Evolutionary conservation across 2,329 filamentous ascomycete species (phyloP).

Genomic region (Cladobotryum mycophilum): DNA sequence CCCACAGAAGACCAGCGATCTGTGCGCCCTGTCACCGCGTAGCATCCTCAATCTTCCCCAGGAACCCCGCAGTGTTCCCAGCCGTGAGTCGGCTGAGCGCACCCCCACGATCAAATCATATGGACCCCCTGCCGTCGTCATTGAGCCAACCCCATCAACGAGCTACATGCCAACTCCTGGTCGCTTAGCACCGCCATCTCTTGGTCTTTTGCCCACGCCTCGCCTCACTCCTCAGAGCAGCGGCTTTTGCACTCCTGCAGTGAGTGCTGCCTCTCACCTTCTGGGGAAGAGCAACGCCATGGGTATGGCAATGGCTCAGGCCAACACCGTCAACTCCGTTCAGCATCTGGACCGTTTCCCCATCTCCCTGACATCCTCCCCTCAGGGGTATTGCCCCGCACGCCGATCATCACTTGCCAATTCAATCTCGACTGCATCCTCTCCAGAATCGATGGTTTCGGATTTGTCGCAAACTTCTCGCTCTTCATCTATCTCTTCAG

Average conservation of each 20-base stretch:
- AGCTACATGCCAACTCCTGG: conserved; percentile 32
- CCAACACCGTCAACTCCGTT: conserved; percentile 36
- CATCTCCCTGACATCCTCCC: conserved; percentile 42
- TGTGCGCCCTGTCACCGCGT: conserved; percentile 34
- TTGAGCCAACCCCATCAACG: conserved; percentile 42
- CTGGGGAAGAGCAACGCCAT: conserved; percentile 49
- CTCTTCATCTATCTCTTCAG: conserved; percentile 59
- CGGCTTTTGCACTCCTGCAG: conserved; percentile 55
- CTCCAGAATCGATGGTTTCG: conserved; percentile 62
- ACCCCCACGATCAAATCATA: conserved; percentile 37
- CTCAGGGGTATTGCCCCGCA: conserved; percentile 40
- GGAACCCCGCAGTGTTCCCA: conserved; percentile 28
- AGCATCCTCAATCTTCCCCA: conserved; percentile 39
- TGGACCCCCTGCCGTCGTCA: conserved; percentile 33
- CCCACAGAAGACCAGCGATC: conserved; percentile 26
- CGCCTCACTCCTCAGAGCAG: conserved; percentile 51
- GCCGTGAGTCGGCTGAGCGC: conserved; percentile 32
- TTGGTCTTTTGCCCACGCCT: conserved; percentile 53
- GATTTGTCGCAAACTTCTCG: conserved; percentile 56
- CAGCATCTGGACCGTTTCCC: conserved; percentile 51
- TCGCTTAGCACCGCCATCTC: conserved; percentile 43
- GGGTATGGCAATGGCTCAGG: conserved; percentile 55
- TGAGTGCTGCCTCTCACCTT: conserved; percentile 46
- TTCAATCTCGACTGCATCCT: conserved; percentile 57
- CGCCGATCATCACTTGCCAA: conserved; percentile 59